phyloP scores from a whole-genome alignment of 2,329 filamentous ascomycete genomes.

The Falciphora oryzae region DNA sequence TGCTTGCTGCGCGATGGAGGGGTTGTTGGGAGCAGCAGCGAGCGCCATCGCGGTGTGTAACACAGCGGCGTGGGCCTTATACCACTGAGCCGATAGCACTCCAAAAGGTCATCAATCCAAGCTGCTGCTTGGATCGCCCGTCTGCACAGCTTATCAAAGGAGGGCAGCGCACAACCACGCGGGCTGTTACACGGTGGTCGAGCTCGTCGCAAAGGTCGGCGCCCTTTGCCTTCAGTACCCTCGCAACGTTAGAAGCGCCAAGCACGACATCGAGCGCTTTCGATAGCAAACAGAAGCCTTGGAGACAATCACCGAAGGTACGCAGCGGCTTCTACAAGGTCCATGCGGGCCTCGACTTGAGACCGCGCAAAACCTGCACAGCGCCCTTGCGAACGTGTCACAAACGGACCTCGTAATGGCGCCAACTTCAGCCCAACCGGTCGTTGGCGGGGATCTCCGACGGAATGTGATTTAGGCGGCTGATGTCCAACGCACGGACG shows the following conservation, averaged over 20 bases:
- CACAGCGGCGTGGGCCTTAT: too few species aligned
- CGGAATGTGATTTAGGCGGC: too few species aligned
- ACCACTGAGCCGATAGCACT: too few species aligned
- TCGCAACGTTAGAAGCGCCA: background rate
- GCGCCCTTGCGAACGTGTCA: conserved; percentile 1
- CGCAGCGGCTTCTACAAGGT: background rate
- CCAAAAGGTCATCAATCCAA: too few species aligned
- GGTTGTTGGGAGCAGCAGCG: background rate
- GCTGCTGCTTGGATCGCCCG: too few species aligned
- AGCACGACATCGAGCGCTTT: background rate
- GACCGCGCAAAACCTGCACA: background rate
- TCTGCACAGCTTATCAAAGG: too few species aligned
- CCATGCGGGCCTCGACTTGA: background rate
- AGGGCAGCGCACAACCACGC: too few species aligned
- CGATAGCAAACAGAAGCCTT: background rate
- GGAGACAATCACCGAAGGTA: background rate
- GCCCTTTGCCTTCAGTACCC: background rate
- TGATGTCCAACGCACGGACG: too few species aligned
- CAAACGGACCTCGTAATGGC: too few species aligned
- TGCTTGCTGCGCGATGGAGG: background rate
- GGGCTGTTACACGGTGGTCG: too few species aligned
- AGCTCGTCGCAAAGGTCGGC: background rate
- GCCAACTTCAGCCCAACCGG: too few species aligned
- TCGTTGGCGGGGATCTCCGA: too few species aligned
- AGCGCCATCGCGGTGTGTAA: conserved; percentile 3